Base-by-base conservation (phyloP, 2,329 filamentous ascomycete genomes). In the Aureobasidium uvarum region DNA sequence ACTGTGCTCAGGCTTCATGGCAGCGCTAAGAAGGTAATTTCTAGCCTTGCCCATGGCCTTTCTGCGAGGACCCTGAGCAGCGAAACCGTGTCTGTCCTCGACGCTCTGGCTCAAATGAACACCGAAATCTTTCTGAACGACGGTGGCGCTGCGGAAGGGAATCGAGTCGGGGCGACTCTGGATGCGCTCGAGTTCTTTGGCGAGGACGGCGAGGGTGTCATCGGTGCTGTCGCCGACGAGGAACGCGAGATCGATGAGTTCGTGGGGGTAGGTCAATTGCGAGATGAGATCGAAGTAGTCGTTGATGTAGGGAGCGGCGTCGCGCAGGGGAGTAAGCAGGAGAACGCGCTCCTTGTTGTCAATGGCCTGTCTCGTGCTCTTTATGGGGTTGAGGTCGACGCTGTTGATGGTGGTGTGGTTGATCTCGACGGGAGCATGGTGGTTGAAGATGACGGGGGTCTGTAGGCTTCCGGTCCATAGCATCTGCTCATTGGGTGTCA, bases 381-480 rank as follows among this genome's bases (percentile, higher is more conserved):
- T 84, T 78, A 98, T 87, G 7, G 85, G 83, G 77, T 99, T 98
- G 67, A 99, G 86, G 77, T 98, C 84, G 74, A 97, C 81, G 69
- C 89, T 86, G 70, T 88, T 77, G 78, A 99, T 96, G 62, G 88
- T 88, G 64, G 85, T 86, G 67, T 88, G 86, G 77, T 96, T 95
- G 79, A 98, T 83, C 75, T 90, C 87, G 73, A 97, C 83, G 41
- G 95, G 89, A 69, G 89, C 88, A 78, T 98, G 95, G 78, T 94
- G 91, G 81, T 99, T 99, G 83, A 96, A 97, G 70, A 96, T 86
- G 71, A 99, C 92, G 58, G 95, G 95, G 3, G 95, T 98, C 72
- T 93, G 88, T 68, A 95, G 82, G 75, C 96, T 93, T 66, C 87
- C 87, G 70, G 90, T 89, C 95, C 95, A 99, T 69, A 91, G 85